phyloP scores from a whole-genome alignment of 345 rosid genomes.

The Gossypium arboreum region DNA sequence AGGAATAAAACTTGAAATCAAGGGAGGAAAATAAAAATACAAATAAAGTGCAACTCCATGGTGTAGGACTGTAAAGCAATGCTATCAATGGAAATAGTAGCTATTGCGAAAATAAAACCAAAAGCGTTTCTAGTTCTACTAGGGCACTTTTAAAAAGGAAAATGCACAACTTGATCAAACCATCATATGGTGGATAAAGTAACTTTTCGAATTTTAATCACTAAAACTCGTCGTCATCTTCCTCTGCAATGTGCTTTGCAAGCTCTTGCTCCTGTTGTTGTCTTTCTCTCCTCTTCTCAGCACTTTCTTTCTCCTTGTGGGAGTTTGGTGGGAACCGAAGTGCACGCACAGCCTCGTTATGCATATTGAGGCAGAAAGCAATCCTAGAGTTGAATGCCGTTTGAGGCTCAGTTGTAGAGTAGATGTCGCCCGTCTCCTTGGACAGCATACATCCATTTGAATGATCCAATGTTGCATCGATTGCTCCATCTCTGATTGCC shows the following conservation, averaged over 20 bases:
- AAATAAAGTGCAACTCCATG: neutral
- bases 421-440: conserved; percentile 56
- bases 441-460: conserved; percentile 55
- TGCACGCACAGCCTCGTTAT: conserved; percentile 55
- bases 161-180: conserved; percentile 3
- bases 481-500: conserved; percentile 58
- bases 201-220: neutral
- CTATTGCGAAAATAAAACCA: neutral
- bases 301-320: conserved; percentile 59
- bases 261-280: conserved; percentile 57
- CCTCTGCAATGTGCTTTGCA: conserved; percentile 61
- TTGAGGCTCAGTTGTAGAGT: conserved; percentile 57
- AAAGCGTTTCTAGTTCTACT: neutral
- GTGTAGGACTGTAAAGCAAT: neutral
- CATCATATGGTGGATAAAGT: neutral
- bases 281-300: conserved; percentile 59
- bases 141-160: conserved; percentile 5
- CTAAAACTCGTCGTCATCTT: conserved; percentile 54
- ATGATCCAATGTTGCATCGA: conserved; percentile 52
- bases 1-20: neutral
- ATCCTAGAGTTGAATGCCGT: conserved; percentile 51
- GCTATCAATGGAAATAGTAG: neutral
- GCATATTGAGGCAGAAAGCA: conserved; percentile 60
- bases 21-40: neutral
- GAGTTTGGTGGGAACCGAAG: conserved; percentile 60